A percentile compares a stretch with the other conserved stretches of the same genome.
These are phyloP conservation scores for Saccharomycopsis hybrid DNA, from an alignment of 1,139 yeast genomes.

Conservation along the genomic window DNA sequence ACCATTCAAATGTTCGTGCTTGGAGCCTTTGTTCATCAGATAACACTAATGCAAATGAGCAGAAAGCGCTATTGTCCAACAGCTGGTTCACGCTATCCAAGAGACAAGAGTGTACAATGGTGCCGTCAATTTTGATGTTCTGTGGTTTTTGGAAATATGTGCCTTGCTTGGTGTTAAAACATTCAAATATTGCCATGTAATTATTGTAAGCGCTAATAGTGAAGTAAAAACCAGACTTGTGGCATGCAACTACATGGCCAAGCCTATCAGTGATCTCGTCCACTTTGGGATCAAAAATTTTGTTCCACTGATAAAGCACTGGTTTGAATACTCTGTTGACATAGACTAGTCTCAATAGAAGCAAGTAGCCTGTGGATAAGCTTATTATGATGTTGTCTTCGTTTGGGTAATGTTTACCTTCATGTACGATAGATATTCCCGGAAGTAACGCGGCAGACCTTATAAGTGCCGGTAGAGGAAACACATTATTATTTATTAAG, in stretches of 20 bases:
- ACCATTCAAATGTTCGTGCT: conserved; percentile 7
- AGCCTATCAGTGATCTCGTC: background rate
- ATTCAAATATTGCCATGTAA: conserved; percentile 7
- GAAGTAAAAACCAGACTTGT: conserved; percentile 6
- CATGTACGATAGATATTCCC: background rate
- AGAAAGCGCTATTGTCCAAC: background rate
- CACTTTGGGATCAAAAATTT: conserved; percentile 1
- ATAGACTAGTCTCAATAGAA: conserved; percentile 4
- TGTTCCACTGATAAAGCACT: background rate
- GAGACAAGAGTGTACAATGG: background rate
- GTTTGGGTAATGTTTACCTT: background rate
- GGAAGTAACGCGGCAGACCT: conserved; percentile 5
- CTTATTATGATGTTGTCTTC: conserved; percentile 10
- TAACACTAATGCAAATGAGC: background rate
- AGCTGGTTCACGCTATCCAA: no score
- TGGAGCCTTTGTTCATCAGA: conserved; percentile 1
- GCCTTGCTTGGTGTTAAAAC: background rate
- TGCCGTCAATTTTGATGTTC: conserved; percentile 2
- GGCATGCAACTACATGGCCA: conserved; percentile 7
- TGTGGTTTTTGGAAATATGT: background rate
- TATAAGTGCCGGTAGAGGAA: conserved; percentile 6
- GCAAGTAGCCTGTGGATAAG: conserved; percentile 10
- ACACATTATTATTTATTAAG: conserved; percentile 8
- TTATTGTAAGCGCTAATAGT: conserved; percentile 3
- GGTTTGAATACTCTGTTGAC: conserved; percentile 1